A percentile compares a stretch with the other conserved stretches of the same genome.
phyloP scores from a whole-genome alignment of 2,329 filamentous ascomycete genomes.

The Stemphylium lycopersici region DNA sequence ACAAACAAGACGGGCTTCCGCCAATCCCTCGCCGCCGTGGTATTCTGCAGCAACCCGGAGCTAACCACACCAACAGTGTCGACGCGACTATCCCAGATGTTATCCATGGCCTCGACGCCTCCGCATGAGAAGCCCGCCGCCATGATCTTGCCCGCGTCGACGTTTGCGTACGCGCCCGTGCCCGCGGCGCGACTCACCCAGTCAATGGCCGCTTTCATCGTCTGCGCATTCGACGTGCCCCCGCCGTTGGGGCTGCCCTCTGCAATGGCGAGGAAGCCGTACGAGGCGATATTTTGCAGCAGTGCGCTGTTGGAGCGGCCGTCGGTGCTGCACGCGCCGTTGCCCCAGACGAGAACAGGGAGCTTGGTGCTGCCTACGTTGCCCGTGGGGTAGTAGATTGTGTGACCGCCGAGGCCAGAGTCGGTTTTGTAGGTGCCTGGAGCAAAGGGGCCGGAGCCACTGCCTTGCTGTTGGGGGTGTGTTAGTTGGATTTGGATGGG shows the following conservation, averaged over 20 bases:
- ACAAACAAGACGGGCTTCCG: constrained; percentile 25
- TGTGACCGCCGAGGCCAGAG: constrained; percentile 16
- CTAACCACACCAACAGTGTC: constrained; percentile 21
- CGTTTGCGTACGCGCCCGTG: constrained; percentile 23
- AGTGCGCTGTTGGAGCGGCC: constrained; percentile 18
- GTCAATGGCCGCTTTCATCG: constrained; percentile 22
- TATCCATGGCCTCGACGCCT: constrained; percentile 22
- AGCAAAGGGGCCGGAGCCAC: constrained; percentile 3
- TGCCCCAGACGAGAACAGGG: constrained; percentile 34
- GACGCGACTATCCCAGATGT: constrained; percentile 22
- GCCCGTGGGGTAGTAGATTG: constrained; percentile 22
- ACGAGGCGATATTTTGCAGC: constrained; percentile 13
- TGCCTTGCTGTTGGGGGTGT: background rate
- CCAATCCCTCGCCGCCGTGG: constrained; percentile 11
- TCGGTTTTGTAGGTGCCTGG: constrained; percentile 15
- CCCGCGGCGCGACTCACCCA: constrained; percentile 20
- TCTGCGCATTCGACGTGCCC: constrained; percentile 7
- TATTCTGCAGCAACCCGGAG: constrained; percentile 20
- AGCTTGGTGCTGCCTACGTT: constrained; percentile 13
- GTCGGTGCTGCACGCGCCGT: constrained; percentile 30
- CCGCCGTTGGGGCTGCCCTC: constrained; percentile 18
- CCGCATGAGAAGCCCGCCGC: constrained; percentile 25
- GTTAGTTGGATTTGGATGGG: no score
- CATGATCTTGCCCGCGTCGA: constrained; percentile 24
- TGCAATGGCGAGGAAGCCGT: constrained; percentile 29